phyloP scores from a whole-genome alignment of 202 grass and related monocot species.

The Digitaria exilis region DNA sequence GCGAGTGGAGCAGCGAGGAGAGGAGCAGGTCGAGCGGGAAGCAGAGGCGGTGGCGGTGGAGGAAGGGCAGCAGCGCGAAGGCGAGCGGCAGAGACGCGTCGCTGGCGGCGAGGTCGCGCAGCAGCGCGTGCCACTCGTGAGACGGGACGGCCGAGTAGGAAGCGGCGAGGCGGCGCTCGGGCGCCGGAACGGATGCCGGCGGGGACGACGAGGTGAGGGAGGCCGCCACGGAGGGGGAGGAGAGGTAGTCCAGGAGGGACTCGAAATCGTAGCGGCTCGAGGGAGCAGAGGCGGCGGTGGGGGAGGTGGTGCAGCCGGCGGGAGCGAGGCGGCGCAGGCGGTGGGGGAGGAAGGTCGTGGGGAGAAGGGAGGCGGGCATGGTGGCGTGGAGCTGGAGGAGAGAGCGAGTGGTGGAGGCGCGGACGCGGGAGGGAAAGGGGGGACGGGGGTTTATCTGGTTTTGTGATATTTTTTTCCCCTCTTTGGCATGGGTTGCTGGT shows the following conservation, averaged over 20 bases:
- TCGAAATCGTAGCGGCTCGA: slow-evolving; percentile 68
- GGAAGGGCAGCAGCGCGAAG: slow-evolving; percentile 62
- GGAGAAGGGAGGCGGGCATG: slow-evolving; percentile 50
- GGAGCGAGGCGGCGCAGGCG: slow-evolving; percentile 7
- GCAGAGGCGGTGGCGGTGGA: slow-evolving; percentile 73
- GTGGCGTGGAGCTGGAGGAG: slow-evolving; percentile 17
- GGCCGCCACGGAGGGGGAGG: slow-evolving; percentile 39
- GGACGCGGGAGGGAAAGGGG: background rate
- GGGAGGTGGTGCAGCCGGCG: slow-evolving; percentile 3
- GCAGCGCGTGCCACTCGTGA: slow-evolving; percentile 67
- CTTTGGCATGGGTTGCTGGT: background rate
- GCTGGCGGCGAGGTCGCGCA: slow-evolving; percentile 62
- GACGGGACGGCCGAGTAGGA: slow-evolving; percentile 72
- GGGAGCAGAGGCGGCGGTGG: slow-evolving; percentile 3
- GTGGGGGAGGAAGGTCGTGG: slow-evolving; percentile 36
- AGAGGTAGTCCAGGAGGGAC: slow-evolving; percentile 69
- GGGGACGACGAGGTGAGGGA: slow-evolving; percentile 42
- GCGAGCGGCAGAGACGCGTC: slow-evolving; percentile 67
- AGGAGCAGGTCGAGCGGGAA: slow-evolving; percentile 71
- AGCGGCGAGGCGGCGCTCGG: slow-evolving; percentile 56
- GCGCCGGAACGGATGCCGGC: slow-evolving; percentile 33
- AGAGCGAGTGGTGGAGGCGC: slow-evolving; percentile 45
- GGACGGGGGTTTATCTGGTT: slow-evolving; percentile 41
- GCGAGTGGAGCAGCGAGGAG: slow-evolving; percentile 67
- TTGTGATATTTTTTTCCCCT: slow-evolving; percentile 15